phyloP scores from a whole-genome alignment of 192 early-diverging fungal genomes.

The Diversispora epigaea region DNA sequence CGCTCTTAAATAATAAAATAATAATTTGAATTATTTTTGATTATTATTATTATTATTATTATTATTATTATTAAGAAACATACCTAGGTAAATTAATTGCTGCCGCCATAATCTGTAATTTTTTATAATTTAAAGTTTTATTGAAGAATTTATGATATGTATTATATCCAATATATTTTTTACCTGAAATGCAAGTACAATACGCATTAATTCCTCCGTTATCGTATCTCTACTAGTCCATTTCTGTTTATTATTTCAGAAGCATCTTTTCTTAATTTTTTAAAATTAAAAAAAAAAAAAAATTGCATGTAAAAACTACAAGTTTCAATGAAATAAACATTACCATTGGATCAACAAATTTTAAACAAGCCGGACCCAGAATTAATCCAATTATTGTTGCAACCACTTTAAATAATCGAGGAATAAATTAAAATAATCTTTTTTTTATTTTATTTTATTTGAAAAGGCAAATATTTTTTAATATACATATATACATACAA shows the following conservation, averaged over 20 bases:
- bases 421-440: background rate
- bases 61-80: background rate
- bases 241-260: background rate
- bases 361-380: conserved; percentile 68
- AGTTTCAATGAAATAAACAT: conserved; percentile 25
- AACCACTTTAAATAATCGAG: conserved; percentile 50
- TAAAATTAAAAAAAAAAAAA: conserved; percentile 8
- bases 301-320: background rate
- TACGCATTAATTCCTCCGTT: conserved; percentile 66
- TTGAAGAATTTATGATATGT: background rate
- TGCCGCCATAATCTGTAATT: conserved; percentile 70
- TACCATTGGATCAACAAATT: conserved; percentile 59
- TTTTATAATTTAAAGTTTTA: background rate
- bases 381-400: conserved; percentile 77
- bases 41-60: background rate
- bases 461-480: background rate
- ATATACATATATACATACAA: conserved; percentile 46
- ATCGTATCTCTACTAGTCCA: conserved; percentile 45
- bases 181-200: conserved; percentile 76
- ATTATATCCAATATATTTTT: too few species aligned
- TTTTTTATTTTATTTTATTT: background rate
- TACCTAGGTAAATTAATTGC: conserved; percentile 67
- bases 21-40: background rate
- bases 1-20: conserved; percentile 41
- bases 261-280: too few species aligned